Conservation (phyloP, 768 basidiomycete species). For the Postia placenta region DNA sequence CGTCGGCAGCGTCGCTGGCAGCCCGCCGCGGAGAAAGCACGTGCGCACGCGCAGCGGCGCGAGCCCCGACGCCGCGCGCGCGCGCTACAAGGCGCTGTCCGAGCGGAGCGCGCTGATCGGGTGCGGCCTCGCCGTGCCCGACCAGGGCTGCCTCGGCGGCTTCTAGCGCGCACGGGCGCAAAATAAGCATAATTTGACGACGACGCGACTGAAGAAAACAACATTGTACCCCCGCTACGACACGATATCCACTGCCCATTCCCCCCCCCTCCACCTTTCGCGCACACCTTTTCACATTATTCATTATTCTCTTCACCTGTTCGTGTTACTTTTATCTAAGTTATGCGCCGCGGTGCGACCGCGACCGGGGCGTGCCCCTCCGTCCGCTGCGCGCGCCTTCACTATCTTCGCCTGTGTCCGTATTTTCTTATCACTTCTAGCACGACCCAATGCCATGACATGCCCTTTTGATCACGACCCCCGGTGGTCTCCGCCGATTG, state of each 20-base stretch:
- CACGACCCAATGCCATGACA: background rate
- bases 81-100: slow-evolving; percentile 12
- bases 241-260: background rate
- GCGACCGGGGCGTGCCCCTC: too few species aligned
- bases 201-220: background rate
- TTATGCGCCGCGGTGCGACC: background rate
- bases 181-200: background rate
- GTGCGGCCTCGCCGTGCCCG: slow-evolving; percentile 7
- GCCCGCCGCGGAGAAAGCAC: background rate
- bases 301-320: background rate
- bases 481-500: background rate
- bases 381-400: too few species aligned
- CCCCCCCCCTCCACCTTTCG: background rate
- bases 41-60: slow-evolving; percentile 4
- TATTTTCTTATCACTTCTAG: background rate
- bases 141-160: slow-evolving; percentile 18
- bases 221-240: background rate
- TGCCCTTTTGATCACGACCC: background rate
- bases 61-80: slow-evolving; percentile 3
- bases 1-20: slow-evolving; percentile 2
- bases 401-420: background rate
- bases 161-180: slow-evolving; percentile 7
- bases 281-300: background rate
- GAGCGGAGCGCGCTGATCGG: slow-evolving; percentile 10
- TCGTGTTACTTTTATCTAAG: background rate